phyloP scores from a whole-genome alignment of 2,329 filamentous ascomycete species.

The Madurella mycetomatis region DNA sequence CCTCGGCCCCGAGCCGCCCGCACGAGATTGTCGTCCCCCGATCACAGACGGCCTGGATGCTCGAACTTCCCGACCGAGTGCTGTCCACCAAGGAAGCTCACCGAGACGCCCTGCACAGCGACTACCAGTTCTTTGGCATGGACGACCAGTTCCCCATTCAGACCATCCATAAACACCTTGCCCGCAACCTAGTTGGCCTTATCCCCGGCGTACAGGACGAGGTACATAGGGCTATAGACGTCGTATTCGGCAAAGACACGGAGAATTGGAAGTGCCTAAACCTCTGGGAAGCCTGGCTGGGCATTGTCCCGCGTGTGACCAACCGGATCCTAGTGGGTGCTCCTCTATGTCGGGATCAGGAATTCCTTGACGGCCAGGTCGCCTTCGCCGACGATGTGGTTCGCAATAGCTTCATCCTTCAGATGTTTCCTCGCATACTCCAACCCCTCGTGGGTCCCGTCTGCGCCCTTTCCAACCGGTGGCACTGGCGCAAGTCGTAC shows the following conservation, averaged over 20 bases:
- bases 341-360: constrained; percentile 37
- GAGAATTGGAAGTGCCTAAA: constrained; percentile 38
- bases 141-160: constrained; percentile 37
- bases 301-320: constrained; percentile 40
- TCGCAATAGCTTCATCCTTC: constrained; percentile 41
- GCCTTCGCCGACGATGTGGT: constrained; percentile 48
- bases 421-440: constrained; percentile 43
- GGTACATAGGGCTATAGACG: constrained; percentile 34
- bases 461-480: constrained; percentile 41
- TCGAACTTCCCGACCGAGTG: constrained; percentile 43
- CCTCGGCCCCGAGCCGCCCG: constrained; percentile 37
- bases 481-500: constrained; percentile 43
- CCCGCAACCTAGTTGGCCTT: constrained; percentile 36
- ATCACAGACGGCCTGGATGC: constrained; percentile 42
- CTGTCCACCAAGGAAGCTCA: constrained; percentile 41
- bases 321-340: constrained; percentile 41
- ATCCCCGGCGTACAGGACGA: constrained; percentile 41
- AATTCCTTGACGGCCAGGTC: constrained; percentile 44
- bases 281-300: constrained; percentile 42
- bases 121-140: constrained; percentile 43
- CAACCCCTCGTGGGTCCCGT: constrained; percentile 47
- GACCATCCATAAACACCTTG: constrained; percentile 42
- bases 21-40: constrained; percentile 43
- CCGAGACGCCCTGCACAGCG: constrained; percentile 34
- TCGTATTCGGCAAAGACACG: constrained; percentile 32